phyloP scores from a whole-genome alignment of 306 rosid genomes.

The Begonia loranthoides region DNA sequence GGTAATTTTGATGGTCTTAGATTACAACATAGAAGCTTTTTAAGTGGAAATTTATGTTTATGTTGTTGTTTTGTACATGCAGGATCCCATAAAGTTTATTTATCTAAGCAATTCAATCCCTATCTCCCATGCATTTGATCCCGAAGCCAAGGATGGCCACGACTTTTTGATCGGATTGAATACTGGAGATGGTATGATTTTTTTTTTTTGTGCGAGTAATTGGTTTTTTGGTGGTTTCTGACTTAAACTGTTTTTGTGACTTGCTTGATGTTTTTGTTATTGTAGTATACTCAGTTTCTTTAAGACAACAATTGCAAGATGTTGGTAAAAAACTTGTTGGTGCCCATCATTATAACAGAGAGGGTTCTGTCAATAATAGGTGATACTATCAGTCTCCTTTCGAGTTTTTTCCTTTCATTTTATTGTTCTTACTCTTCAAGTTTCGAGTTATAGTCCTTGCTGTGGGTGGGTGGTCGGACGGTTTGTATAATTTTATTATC shows the following conservation, averaged over 20 bases:
- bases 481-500: too few species aligned
- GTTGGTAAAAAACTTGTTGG: conserved; percentile 94
- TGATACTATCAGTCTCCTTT: conserved; percentile 17
- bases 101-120: conserved; percentile 89
- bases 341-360: conserved; percentile 92
- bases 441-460: not conserved
- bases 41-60: conserved; percentile 6
- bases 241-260: conserved; percentile 16
- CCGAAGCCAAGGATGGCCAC: conserved; percentile 91
- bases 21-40: conserved; percentile 3
- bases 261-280: conserved; percentile 25
- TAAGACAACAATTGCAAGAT: conserved; percentile 98
- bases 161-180: conserved; percentile 81
- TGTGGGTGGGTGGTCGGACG: not conserved
- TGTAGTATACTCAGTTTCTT: conserved; percentile 93
- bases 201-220: conserved; percentile 6
- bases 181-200: conserved; percentile 77
- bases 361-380: conserved; percentile 89
- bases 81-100: conserved; percentile 97
- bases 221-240: conserved; percentile 5
- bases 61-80: conserved; percentile 17
- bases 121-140: conserved; percentile 83
- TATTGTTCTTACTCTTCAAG: not conserved
- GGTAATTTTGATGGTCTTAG: conserved; percentile 24
- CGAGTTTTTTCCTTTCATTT: not conserved